Percentiles rank a stretch among this genome's conserved stretches.
Evolutionary conservation across 2,329 filamentous ascomycete species (phyloP).

Genomic region (Epichloe hybrida): DNA sequence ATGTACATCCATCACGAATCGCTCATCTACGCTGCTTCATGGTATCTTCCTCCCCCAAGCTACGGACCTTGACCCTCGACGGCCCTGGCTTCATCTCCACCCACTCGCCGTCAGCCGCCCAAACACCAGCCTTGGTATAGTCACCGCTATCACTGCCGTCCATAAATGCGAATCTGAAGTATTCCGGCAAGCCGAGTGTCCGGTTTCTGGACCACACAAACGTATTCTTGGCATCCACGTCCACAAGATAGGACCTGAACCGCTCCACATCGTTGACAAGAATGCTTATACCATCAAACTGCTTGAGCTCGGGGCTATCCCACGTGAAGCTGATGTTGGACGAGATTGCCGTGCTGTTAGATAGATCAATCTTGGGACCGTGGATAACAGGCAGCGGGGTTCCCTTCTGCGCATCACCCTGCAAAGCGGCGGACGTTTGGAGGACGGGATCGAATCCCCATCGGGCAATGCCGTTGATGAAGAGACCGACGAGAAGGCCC

Average conservation of each 20-base stretch:
- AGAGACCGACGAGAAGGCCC: slow-evolving; percentile 77
- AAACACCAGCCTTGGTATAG: slow-evolving; percentile 63
- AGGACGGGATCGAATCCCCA: slow-evolving; percentile 90
- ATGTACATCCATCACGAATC: too few relatives aligned
- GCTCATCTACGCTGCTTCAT: background rate
- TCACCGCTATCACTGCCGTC: slow-evolving; percentile 50
- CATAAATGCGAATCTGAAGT: slow-evolving; percentile 67
- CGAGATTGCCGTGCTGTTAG: slow-evolving; percentile 22
- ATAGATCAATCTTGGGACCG: slow-evolving; percentile 32
- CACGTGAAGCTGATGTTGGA: slow-evolving; percentile 55
- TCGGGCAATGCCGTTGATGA: slow-evolving; percentile 83
- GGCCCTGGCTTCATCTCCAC: slow-evolving; percentile 49
- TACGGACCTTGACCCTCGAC: slow-evolving; percentile 27
- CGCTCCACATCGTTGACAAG: slow-evolving; percentile 79
- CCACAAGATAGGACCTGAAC: slow-evolving; percentile 57
- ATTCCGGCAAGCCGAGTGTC: slow-evolving; percentile 42
- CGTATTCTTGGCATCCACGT: slow-evolving; percentile 26
- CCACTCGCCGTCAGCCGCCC: slow-evolving; percentile 54
- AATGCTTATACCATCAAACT: slow-evolving; percentile 64
- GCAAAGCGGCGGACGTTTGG: slow-evolving; percentile 63
- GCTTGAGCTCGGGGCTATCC: slow-evolving; percentile 28
- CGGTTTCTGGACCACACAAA: slow-evolving; percentile 48
- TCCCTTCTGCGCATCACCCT: slow-evolving; percentile 51
- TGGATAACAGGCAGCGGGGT: slow-evolving; percentile 45
- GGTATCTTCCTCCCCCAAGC: slow-evolving; percentile 7